phyloP scores from a whole-genome alignment of 768 basidiomycete genomes.

The Candolleomyces aberdarensis region DNA sequence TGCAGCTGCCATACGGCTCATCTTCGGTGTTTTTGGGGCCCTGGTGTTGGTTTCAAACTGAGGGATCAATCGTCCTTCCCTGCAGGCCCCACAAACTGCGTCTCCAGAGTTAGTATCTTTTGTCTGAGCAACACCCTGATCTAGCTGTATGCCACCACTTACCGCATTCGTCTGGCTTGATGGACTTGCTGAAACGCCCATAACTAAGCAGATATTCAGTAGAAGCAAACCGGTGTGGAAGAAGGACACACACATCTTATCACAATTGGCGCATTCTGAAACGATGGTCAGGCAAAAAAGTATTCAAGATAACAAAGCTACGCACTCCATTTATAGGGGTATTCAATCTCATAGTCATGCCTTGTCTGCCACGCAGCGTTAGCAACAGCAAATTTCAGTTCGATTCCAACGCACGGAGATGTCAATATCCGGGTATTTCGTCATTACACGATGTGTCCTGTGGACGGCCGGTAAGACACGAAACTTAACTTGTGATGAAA shows the following conservation, averaged over 20 bases:
- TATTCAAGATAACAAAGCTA: conserved; percentile 8
- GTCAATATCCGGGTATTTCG: conserved; percentile 61
- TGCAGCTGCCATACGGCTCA: conserved; percentile 41
- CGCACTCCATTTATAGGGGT: conserved; percentile 71
- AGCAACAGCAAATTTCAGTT: neutral
- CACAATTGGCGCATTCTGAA: conserved; percentile 61
- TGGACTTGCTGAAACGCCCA: conserved; percentile 73
- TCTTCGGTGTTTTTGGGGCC: conserved; percentile 34
- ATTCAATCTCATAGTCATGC: conserved; percentile 74
- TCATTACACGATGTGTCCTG: conserved; percentile 74
- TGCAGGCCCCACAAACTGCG: conserved; percentile 67
- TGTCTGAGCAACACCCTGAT: too few species aligned
- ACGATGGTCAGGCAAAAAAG: conserved; percentile 6
- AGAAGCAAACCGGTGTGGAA: conserved; percentile 2
- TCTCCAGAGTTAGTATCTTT: neutral
- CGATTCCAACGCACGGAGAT: conserved; percentile 50
- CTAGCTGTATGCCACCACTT: conserved; percentile 20
- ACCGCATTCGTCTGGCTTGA: conserved; percentile 63
- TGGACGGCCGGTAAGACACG: neutral
- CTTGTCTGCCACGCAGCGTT: conserved; percentile 42
- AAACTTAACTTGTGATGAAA: neutral
- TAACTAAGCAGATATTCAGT: conserved; percentile 41
- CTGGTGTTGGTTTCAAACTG: conserved; percentile 44
- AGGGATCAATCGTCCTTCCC: conserved; percentile 54
- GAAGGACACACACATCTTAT: conserved; percentile 48